Evolutionary conservation across 2,329 filamentous ascomycete genomes (phyloP).

Genomic region (Pestalotiopsis sp.): DNA sequence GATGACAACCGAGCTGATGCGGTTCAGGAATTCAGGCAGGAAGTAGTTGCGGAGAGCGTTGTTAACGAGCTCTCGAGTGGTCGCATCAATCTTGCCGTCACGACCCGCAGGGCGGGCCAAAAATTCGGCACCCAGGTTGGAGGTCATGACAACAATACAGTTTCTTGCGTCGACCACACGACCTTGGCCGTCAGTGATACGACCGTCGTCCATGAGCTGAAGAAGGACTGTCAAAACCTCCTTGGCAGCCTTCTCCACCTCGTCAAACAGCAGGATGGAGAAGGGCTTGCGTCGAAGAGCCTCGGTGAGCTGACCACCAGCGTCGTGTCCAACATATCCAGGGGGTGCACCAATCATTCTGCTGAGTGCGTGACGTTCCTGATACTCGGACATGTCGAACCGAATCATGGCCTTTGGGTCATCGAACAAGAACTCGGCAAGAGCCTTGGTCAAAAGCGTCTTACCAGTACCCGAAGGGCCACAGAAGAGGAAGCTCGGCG

Average conservation of each 20-base stretch:
- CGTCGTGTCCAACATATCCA: conserved; percentile 95
- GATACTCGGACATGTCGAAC: conserved; percentile 99
- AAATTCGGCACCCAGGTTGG: conserved; percentile 93
- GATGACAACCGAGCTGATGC: conserved; percentile 94
- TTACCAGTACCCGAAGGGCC: conserved; percentile 98
- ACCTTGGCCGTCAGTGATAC: conserved; percentile 97
- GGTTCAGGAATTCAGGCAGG: conserved; percentile 97
- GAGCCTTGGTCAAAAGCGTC: conserved; percentile 92
- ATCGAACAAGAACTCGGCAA: conserved; percentile 98
- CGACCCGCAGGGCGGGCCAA: conserved; percentile 77
- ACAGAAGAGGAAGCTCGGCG: conserved; percentile 97
- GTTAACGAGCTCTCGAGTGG: conserved; percentile 89
- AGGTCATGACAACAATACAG: conserved; percentile 99
- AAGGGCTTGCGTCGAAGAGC: conserved; percentile 92
- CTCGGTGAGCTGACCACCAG: conserved; percentile 94
- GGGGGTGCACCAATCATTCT: conserved; percentile 98
- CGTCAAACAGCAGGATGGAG: conserved; percentile 96
- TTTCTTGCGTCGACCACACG: conserved; percentile 93
- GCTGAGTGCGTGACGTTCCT: conserved; percentile 92
- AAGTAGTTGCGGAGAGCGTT: conserved; percentile 91
- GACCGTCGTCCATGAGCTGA: conserved; percentile 99
- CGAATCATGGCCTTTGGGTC: conserved; percentile 97
- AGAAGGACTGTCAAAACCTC: conserved; percentile 94
- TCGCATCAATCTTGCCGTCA: conserved; percentile 83
- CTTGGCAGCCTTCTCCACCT: conserved; percentile 98